Conservation (phyloP, 306 rosid genomes). For the Adenanthera pavonina region DNA sequence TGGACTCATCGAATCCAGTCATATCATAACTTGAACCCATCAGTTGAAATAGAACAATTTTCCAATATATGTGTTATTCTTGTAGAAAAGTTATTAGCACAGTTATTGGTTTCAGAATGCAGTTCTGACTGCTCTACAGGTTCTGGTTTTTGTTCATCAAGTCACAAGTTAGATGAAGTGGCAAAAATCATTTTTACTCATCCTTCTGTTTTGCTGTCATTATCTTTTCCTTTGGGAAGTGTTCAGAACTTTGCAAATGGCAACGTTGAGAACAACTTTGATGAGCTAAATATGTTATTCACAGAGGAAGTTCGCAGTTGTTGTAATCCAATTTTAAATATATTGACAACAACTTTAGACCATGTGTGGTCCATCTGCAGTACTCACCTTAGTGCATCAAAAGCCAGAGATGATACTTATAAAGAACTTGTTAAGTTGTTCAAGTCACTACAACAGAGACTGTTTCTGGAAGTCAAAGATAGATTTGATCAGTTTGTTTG, state of each 20-base stretch:
- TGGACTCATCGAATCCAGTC: constrained; percentile 70
- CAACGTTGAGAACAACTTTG: constrained; percentile 40
- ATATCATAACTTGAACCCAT: constrained; percentile 51
- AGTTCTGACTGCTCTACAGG: constrained; percentile 41
- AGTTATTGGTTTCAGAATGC: constrained; percentile 51
- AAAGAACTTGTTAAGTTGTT: constrained; percentile 55
- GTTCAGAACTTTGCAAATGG: constrained; percentile 40
- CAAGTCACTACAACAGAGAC: constrained; percentile 52
- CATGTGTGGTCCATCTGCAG: constrained; percentile 52
- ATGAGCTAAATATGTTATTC: constrained; percentile 50
- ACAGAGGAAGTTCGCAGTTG: constrained; percentile 51
- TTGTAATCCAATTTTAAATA: constrained; percentile 58
- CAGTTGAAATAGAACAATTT: constrained; percentile 53
- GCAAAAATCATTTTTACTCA: constrained; percentile 66
- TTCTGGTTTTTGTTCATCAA: constrained; percentile 47
- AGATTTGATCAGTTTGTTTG: constrained; percentile 53
- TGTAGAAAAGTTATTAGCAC: constrained; percentile 49
- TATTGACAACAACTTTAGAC: constrained; percentile 66
- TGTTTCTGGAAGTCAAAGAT: constrained; percentile 57
- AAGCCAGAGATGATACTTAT: constrained; percentile 44
- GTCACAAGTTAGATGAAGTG: constrained; percentile 56
- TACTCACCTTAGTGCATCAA: constrained; percentile 42
- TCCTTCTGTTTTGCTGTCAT: constrained; percentile 62
- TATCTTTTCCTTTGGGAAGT: constrained; percentile 60
- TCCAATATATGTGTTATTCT: constrained; percentile 65